These are phyloP conservation scores for Tolypocladium capitatum DNA, from an alignment of 2,329 filamentous ascomycete genomes.

Conservation along the genomic window DNA sequence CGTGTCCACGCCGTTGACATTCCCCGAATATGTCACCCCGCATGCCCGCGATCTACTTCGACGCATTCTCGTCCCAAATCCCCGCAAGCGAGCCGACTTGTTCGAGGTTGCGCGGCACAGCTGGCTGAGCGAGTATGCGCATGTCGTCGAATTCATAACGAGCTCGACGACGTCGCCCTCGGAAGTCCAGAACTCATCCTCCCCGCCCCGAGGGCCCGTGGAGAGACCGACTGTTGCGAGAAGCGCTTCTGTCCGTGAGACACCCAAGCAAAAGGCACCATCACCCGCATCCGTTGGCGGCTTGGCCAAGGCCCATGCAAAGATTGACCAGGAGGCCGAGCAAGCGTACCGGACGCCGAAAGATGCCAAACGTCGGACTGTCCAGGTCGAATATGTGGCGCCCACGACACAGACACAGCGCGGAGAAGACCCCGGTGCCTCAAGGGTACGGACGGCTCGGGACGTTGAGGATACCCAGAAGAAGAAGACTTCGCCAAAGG, in stretches of 20 bases:
- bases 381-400: slow-evolving; percentile 95
- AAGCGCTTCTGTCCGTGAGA: slow-evolving; percentile 85
- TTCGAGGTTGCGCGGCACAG: slow-evolving; percentile 97
- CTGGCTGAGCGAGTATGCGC: slow-evolving; percentile 95
- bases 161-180: slow-evolving; percentile 80
- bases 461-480: slow-evolving; percentile 26
- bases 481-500: slow-evolving; percentile 22
- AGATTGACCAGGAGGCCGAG: slow-evolving; percentile 55
- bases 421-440: slow-evolving; percentile 28
- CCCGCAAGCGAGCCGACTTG: slow-evolving; percentile 83
- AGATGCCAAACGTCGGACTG: slow-evolving; percentile 83
- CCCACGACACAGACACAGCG: slow-evolving; percentile 76
- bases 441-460: slow-evolving; percentile 20
- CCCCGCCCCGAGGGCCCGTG: slow-evolving; percentile 39
- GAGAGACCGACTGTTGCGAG: slow-evolving; percentile 57
- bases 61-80: slow-evolving; percentile 88
- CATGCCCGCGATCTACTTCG: slow-evolving; percentile 87
- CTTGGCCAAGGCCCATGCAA: slow-evolving; percentile 59
- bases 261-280: slow-evolving; percentile 52
- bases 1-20: slow-evolving; percentile 89
- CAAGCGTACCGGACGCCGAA: slow-evolving; percentile 49
- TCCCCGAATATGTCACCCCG: slow-evolving; percentile 96
- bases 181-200: slow-evolving; percentile 72
- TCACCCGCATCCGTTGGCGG: slow-evolving; percentile 42
- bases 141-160: slow-evolving; percentile 92